phyloP scores from a whole-genome alignment of 2,329 filamentous ascomycete genomes.

The Diaporthe nobilis region DNA sequence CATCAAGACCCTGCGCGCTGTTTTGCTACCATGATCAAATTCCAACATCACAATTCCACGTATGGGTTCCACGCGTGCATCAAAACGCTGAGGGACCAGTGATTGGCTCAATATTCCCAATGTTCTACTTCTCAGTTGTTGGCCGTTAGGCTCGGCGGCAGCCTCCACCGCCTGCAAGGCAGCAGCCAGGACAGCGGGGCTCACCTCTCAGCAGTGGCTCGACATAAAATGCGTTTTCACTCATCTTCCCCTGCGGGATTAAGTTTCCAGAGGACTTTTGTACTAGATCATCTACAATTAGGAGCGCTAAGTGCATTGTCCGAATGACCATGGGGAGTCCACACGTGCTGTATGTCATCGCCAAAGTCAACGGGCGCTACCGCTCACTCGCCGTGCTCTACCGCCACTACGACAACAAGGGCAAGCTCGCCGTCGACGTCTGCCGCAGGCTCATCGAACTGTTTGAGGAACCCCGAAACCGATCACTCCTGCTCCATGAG shows the following conservation, averaged over 20 bases:
- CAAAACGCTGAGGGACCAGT: neutral
- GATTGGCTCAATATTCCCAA: neutral
- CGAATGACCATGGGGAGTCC: neutral
- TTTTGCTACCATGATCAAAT: neutral
- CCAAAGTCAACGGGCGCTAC: constrained; percentile 7
- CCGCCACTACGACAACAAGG: neutral
- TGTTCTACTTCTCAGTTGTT: neutral
- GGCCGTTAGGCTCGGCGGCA: neutral
- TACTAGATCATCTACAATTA: rapidly evolving
- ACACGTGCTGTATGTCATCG: neutral
- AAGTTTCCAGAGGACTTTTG: too few species aligned
- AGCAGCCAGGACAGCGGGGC: constrained; percentile 5
- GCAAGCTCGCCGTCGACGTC: neutral
- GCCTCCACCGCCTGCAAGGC: neutral
- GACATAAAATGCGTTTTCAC: neutral
- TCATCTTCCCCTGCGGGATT: neutral
- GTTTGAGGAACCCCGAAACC: neutral
- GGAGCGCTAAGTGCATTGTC: too few species aligned
- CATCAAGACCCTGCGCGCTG: neutral
- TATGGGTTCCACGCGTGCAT: neutral
- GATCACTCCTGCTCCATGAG: constrained; percentile 1
- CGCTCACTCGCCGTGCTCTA: constrained; percentile 6
- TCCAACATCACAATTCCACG: neutral
- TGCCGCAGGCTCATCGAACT: constrained; percentile 26
- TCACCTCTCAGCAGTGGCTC: neutral